phyloP scores from a whole-genome alignment of 495 filamentous ascomycete species.

The Amphirosellinia nigrospora region DNA sequence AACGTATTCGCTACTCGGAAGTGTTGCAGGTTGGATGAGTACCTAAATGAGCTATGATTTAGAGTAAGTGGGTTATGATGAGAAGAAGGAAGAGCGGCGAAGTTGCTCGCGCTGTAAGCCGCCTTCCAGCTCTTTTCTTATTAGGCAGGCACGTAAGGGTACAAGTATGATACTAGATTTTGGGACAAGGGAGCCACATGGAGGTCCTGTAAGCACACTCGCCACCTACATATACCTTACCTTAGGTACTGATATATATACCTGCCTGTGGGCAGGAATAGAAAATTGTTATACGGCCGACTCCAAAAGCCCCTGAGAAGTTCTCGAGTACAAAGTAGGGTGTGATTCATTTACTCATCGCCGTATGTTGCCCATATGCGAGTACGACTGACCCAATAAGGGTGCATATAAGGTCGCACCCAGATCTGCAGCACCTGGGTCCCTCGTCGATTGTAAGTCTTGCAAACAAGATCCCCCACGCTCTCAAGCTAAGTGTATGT shows the following conservation, averaged over 20 bases:
- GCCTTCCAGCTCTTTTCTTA: neutral
- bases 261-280: neutral
- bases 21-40: neutral
- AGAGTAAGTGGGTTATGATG: neutral
- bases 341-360: conserved; percentile 9
- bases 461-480: neutral
- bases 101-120: neutral
- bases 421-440: neutral
- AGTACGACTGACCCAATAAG: conserved; percentile 36
- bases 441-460: neutral
- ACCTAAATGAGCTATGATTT: neutral
- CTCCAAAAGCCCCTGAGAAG: conserved; percentile 4
- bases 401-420: conserved; percentile 2
- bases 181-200: neutral
- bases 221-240: too few species aligned
- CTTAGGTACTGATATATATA: neutral
- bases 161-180: neutral
- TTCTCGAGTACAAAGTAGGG: conserved; percentile 15
- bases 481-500: neutral
- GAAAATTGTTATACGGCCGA: neutral
- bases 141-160: neutral
- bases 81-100: neutral
- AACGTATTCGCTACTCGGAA: neutral
- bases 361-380: conserved; percentile 28
- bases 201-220: too few species aligned